Evolutionary conservation across 306 rosid genomes (phyloP), one percentile per base, ranked within the genome.

Genomic region (Ceratonia siliqua): DNA sequence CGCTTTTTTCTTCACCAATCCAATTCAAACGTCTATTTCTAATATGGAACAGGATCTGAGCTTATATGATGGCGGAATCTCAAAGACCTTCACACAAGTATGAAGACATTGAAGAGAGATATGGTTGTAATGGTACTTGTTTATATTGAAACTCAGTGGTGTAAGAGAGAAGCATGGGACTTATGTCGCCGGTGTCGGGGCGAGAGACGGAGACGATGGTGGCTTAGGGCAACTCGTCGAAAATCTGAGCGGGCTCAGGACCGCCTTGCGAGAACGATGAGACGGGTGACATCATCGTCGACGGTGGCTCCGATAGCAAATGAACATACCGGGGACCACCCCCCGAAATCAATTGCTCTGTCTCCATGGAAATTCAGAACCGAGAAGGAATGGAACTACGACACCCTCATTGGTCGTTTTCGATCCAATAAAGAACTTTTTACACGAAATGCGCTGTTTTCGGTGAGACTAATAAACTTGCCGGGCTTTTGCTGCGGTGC

Each of bases 131-230:
- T 7, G 68, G 70, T 8, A 84, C 99, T 91, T 94, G 96, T 82
- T 88, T 92, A 81, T 92, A 92, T 62, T 90, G 92, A 62, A 92
- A 89, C 80, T 86, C 91, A 76, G 92, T 90, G 20, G 94, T 87
- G 81, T 94, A 92, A 33, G 99, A 85, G 67, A 94, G 96, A 43
- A 92, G 99, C 89, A 89, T 84, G 77, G 99, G 99, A 70, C 96
- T 94, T 59, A 94, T 82, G 67, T 94, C 99, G 57, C 85, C 78
- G 66, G 95, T 92, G 75, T 94, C 99, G 11, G 99, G 99, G 4
- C 99, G 97, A 22, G 99, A 94, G 32, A 94, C 97, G 66, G 97
- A 88, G 61, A 92, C 77, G 69, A 92, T 94, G 62, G 78, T 33
- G 59, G 99, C 96, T 66, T 74, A 74, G 0, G 99, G 99, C 78